Evolutionary conservation across 2,329 filamentous ascomycete species (phyloP), one percentile per base, ranked within the genome.

Genomic region (Colletotrichum tanaceti): DNA sequence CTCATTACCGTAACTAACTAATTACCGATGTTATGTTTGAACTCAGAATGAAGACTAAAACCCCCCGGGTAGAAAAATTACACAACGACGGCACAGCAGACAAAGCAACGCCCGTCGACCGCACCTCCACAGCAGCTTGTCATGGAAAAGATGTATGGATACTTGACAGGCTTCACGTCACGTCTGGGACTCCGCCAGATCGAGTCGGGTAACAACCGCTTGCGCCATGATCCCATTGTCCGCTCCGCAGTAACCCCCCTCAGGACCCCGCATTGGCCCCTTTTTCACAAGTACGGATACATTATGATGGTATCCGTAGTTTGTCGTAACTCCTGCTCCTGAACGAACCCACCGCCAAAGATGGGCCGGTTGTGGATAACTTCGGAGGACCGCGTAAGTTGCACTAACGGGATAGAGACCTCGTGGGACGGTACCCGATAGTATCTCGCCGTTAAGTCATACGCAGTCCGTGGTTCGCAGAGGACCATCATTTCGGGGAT

Each of bases 361-460:
- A 66, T 61, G 66, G 50, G 54, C 49, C 41, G 16, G 41, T 65
- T 68, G 61, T 65, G 65, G 65, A 57, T 65, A 50, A 55, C 22
- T 52, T 43, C 46, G 46, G 58, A 11, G 35, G 24, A 68, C 53
- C 44, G 46, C 28, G 20, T 7, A 38, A 53, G 44, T 22, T 18
- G 32, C 46, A 41, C 47, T 64, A 24, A 22, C 60, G 46, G 28
- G 47, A 53, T 20, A 55, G 55, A 57, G 28, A 43, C 59, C 46
- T 38, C 55, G 5, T 62, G 60, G 60, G 28, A 32, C 62, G 60
- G 52, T 65, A 24, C 60, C 54, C 55, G 60, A 53, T 3, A 2
- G 32, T n/a, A 24, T 46, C 20, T 58, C 58, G 44, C 52, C 28
- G 43, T 9, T 32, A 32, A 32, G 7, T 28, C 64, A 46, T 20